Evolutionary conservation across 2,329 filamentous ascomycete genomes (phyloP).

Genomic region (Didymella lethalis): DNA sequence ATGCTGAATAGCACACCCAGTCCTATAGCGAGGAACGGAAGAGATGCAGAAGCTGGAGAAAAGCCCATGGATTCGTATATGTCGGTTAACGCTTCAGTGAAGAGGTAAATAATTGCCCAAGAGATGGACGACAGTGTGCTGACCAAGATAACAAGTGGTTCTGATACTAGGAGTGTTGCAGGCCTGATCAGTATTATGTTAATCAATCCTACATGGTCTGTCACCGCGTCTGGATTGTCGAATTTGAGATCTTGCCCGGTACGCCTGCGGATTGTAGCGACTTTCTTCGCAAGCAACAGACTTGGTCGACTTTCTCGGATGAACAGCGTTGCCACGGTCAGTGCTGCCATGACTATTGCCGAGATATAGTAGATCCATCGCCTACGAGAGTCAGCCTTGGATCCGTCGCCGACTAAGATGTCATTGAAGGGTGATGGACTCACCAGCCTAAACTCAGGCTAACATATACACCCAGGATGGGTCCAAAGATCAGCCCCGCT

Average conservation of each 20-base stretch:
- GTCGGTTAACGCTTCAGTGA: not conserved
- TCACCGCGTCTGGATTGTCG: constrained; percentile 3
- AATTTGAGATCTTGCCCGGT: not conserved
- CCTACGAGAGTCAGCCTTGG: constrained; percentile 1
- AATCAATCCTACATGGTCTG: not conserved
- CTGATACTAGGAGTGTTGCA: constrained; percentile 3
- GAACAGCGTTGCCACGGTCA: not conserved
- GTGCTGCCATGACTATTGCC: not conserved
- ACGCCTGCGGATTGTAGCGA: not conserved
- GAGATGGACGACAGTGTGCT: not conserved
- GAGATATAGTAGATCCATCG: constrained; percentile 7
- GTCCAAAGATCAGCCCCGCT: not conserved
- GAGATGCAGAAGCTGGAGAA: not conserved
- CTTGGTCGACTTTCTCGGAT: constrained; percentile 7
- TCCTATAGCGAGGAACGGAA: constrained; percentile 3
- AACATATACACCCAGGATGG: not conserved
- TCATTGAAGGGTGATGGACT: not conserved
- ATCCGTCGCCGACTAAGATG: not conserved
- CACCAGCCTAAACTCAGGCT: not conserved
- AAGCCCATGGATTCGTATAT: constrained; percentile 1
- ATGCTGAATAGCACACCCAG: constrained; percentile 1
- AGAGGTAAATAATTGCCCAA: constrained; percentile 6
- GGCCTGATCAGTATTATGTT: constrained; percentile 1
- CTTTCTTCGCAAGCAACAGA: constrained; percentile 4
- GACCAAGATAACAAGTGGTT: constrained; percentile 7